Evolutionary conservation across 192 early-diverging fungal species (phyloP), one percentile per base, ranked within the genome.

Genomic region (Cetraspora pellucida): DNA sequence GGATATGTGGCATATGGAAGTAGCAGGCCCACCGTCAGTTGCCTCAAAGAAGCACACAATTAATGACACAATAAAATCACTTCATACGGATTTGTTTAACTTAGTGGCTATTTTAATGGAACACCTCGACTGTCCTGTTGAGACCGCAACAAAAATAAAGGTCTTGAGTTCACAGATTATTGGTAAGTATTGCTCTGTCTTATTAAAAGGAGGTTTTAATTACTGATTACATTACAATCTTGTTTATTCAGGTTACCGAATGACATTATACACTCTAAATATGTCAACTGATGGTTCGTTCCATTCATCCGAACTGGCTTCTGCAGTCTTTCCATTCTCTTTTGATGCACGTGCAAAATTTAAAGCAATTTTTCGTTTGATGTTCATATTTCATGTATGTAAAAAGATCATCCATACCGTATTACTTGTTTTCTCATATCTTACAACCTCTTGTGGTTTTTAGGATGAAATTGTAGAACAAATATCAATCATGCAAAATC

Each of bases 331-430:
- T 14, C 73, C 73, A 72, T 75, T 75, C 47, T 52, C 43, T 13
- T 75, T 75, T 54, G 52, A 61, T 63, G 57, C 23, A 17, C 0
- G 6, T 25, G 27, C n/a, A 10, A 59, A 75, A 75, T 57, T 27
- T 10, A 75, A 75, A n/a, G 57, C 27, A 31, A 75, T 75, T 37
- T 54, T 61, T 44, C 58, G 14, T 16, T 27, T 75, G 37, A 61
- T 75, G 19, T 10, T 31, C 2, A 57, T 74, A 17, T 74, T 74
- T 74, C 57, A 74, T 19, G 23, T 74, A 74, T 25, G 73, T 74
- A 66, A 46, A 66, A 66, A 31, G 64, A 17, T 16, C 37, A 46
- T 10, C 14, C 60, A 25, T 63, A 30, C 21, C 21, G 30, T 66
- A 16, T 66, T 44, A 43, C 21, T 44, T 66, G 17, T 66, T n/a